Base-by-base conservation (phyloP, 768 basidiomycete species). In the Candolleomyces aberdarensis region DNA sequence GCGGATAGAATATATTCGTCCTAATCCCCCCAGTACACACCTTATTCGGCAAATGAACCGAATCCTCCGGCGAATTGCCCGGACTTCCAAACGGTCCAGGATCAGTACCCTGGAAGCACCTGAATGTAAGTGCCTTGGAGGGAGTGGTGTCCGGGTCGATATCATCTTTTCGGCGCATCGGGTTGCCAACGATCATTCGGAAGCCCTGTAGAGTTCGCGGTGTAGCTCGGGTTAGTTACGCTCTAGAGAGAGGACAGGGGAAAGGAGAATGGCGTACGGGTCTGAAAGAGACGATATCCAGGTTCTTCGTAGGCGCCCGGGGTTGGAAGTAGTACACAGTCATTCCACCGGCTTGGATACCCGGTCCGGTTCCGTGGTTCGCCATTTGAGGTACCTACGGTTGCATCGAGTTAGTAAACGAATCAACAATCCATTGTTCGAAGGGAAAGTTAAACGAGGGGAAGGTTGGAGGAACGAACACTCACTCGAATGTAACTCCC, bases 271-370 rank as follows among this genome's bases (percentile, higher is more conserved):
- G 31, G 40, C 53, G 6, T 14, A 39, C 39, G 14, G 54, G 52
- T 32, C 15, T 31, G 40, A 56, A 56, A 17, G 54, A 17, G 5
- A 56, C 54, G n/a, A 56, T 56, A n/a, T 17, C 13, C 15, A 59
- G 39, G 36, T 59, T 59, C 58, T 60, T 60, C 20, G 51, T 60
- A 7, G 59, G 50, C 6, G 51, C 59, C 1, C 59, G 50, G 10
- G 59, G 59, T 39, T 61, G 59, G 54, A 61, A 55, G 51, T 61
- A 61, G 31, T 61, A 61, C 3, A 61, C 54, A 4, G 59, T 61
- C 59, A 61, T 61, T 7, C 59, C 59, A 11, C 59, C 59, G 13
- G 56, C 43, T 20, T 56, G 40, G 8, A 48, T 47, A 2, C 53
- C 53, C 9, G 59, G 54, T 19, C 59, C 59, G 4, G 54, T 61